A percentile compares a stretch with the other conserved stretches of the same genome.
Evolutionary conservation across 2,329 filamentous ascomycete genomes (phyloP).

Genomic region (Sclerotinia subarctica): DNA sequence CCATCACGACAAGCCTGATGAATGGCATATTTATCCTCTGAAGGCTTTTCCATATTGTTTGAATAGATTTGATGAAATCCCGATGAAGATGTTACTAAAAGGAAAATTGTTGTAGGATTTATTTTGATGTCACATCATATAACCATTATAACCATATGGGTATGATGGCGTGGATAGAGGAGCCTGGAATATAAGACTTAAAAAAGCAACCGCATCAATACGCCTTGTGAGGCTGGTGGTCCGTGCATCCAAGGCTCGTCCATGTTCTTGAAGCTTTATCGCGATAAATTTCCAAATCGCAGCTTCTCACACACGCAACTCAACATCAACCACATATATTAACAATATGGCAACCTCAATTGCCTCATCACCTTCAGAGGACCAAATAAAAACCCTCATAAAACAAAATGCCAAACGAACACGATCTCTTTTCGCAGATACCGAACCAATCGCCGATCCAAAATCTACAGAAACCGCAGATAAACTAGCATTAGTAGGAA

Average conservation of each 20-base stretch:
- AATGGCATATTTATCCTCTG: slow-evolving; percentile 68
- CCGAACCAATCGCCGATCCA: slow-evolving; percentile 25
- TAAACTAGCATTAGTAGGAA: slow-evolving; percentile 33
- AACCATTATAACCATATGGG: neutral
- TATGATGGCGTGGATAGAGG: slow-evolving; percentile 16
- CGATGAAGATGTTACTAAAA: neutral
- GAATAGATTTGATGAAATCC: neutral
- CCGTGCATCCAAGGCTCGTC: slow-evolving; percentile 7
- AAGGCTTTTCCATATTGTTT: slow-evolving; percentile 15
- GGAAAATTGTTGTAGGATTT: neutral
- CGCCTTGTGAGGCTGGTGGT: neutral
- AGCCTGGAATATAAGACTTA: slow-evolving; percentile 9
- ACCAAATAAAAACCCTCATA: slow-evolving; percentile 42
- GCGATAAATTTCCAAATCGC: slow-evolving; percentile 16
- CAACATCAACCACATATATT: slow-evolving; percentile 7
- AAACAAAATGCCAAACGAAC: slow-evolving; percentile 44
- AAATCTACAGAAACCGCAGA: slow-evolving; percentile 34
- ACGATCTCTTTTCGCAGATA: slow-evolving; percentile 42
- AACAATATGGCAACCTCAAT: slow-evolving; percentile 17
- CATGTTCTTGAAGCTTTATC: slow-evolving; percentile 19
- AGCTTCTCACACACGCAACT: neutral
- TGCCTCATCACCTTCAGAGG: slow-evolving; percentile 18
- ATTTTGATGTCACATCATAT: neutral
- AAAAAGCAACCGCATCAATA: slow-evolving; percentile 13
- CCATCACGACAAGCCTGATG: slow-evolving; percentile 86